A percentile compares a stretch with the other conserved stretches of the same genome.
Evolutionary conservation across 306 rosid genomes (phyloP).

Genomic region (Fragaria ananassa): DNA sequence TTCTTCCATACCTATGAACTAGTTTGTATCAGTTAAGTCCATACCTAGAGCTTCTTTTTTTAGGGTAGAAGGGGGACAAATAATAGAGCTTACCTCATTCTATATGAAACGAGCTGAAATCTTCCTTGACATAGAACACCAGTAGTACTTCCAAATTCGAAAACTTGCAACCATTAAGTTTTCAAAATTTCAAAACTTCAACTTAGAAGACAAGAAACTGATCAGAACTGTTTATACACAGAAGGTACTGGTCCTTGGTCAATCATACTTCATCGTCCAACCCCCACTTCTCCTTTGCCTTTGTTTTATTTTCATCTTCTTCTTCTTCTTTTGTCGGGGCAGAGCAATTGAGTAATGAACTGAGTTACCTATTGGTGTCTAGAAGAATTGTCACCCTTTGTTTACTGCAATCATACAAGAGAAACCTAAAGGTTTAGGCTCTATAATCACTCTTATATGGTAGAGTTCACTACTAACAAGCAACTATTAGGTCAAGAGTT

Average conservation of each 20-base stretch:
- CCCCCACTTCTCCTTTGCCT: slow-evolving; percentile 15
- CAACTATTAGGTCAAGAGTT: slow-evolving; percentile 10
- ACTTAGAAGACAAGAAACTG: slow-evolving; percentile 47
- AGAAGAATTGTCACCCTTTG: not conserved
- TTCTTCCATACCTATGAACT: not conserved
- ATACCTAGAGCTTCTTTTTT: not conserved
- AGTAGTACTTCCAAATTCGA: not conserved
- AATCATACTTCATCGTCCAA: slow-evolving; percentile 20
- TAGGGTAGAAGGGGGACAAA: too few relatives aligned
- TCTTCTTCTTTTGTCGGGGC: slow-evolving; percentile 18
- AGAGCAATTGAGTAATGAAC: slow-evolving; percentile 22
- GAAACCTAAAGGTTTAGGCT: not conserved
- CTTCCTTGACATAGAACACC: not conserved
- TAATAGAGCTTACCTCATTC: not conserved
- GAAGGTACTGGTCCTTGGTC: not conserved
- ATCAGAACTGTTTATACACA: not conserved
- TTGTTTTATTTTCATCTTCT: not conserved
- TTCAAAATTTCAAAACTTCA: slow-evolving; percentile 14
- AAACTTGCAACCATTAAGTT: slow-evolving; percentile 6
- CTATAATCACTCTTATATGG: not conserved
- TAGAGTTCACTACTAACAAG: not conserved
- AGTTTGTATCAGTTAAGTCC: not conserved
- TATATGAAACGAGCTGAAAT: not conserved
- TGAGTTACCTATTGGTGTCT: not conserved
- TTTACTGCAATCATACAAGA: not conserved